These are phyloP conservation scores for Zymoseptoria passerinii DNA, from an alignment of 2,329 filamentous ascomycete genomes.

Conservation along the genomic window DNA sequence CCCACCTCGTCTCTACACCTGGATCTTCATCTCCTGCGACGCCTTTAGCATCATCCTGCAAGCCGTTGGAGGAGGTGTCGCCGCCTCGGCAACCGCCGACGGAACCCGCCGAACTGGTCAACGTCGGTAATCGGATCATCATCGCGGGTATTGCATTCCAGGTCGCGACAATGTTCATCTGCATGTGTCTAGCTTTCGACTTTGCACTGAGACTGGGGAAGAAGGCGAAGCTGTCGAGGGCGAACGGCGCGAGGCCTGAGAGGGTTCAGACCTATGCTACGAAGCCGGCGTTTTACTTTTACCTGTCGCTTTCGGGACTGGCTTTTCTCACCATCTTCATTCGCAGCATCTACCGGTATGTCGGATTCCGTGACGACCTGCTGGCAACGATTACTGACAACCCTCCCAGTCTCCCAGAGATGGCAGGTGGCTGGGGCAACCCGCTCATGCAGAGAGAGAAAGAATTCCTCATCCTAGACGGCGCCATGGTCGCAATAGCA, in stretches of 20 bases:
- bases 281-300: constrained; percentile 41
- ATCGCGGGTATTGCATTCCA: constrained; percentile 39
- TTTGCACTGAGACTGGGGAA: constrained; percentile 26
- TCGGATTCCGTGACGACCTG: not conserved
- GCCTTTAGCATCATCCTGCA: constrained; percentile 39
- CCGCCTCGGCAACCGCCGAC: constrained; percentile 29
- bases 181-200: constrained; percentile 35
- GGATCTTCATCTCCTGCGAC: constrained; percentile 45
- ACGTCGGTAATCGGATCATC: constrained; percentile 38
- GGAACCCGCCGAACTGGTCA: no score
- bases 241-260: constrained; percentile 26
- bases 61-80: constrained; percentile 38
- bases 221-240: constrained; percentile 1
- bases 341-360: constrained; percentile 52
- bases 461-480: constrained; percentile 42
- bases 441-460: constrained; percentile 39
- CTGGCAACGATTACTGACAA: constrained; percentile 1
- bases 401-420: constrained; percentile 38
- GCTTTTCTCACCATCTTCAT: constrained; percentile 58
- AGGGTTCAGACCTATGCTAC: constrained; percentile 25
- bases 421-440: constrained; percentile 44
- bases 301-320: constrained; percentile 47
- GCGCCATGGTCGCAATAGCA: constrained; percentile 41
- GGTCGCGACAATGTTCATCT: constrained; percentile 37
- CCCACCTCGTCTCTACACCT: constrained; percentile 39